phyloP scores from a whole-genome alignment of 345 rosid genomes.

The Lenwebbia sp. region DNA sequence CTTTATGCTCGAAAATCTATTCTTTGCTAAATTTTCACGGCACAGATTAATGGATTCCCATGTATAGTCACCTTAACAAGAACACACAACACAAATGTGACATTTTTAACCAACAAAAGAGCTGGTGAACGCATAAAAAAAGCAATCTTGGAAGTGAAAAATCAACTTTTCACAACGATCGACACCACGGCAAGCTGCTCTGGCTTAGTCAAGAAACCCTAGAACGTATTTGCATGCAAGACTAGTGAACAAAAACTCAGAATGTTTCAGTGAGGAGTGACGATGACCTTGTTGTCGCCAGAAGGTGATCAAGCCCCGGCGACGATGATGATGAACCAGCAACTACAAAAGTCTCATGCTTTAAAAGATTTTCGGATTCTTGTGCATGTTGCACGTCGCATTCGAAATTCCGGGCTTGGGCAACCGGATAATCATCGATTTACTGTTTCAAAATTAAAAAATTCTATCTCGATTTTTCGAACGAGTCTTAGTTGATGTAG shows the following conservation, averaged over 20 bases:
- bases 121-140: neutral
- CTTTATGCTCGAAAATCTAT: neutral
- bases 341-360: no score
- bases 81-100: neutral
- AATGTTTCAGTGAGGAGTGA: neutral
- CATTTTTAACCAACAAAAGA: neutral
- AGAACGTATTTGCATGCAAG: neutral
- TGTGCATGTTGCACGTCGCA: no score
- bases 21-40: neutral
- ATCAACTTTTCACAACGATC: neutral
- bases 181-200: neutral
- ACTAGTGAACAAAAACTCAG: neutral
- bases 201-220: neutral
- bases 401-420: no score
- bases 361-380: no score
- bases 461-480: no score
- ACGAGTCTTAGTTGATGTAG: no score
- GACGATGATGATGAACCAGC: no score
- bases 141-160: neutral
- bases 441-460: no score
- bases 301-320: no score
- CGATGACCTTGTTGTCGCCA: neutral
- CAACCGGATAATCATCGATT: no score
- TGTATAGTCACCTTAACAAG: neutral
- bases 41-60: neutral